Conservation (phyloP, 352 stramenopile species). For the Globisporangium viniferum region DNA sequence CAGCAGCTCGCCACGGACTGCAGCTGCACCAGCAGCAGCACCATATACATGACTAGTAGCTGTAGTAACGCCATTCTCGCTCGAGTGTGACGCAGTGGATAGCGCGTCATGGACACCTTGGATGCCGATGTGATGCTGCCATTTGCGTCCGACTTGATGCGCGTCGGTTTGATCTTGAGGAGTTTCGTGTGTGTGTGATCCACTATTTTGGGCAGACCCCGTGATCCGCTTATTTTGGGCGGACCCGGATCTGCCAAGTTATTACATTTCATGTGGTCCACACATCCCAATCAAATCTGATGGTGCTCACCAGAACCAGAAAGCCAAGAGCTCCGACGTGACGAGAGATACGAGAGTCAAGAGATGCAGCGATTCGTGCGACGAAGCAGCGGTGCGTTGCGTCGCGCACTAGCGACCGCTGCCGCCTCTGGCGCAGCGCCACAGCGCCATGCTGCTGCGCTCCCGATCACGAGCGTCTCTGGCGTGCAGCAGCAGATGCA, state of each 20-base stretch:
- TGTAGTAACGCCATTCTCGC: background rate
- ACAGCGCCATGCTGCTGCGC: background rate
- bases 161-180: background rate
- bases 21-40: conserved; percentile 15
- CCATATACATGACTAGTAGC: background rate
- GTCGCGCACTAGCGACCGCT: conserved; percentile 1
- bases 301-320: background rate
- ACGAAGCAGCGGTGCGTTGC: background rate
- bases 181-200: background rate
- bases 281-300: conserved; percentile 2
- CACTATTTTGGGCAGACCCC: background rate
- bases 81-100: background rate
- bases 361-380: conserved; percentile 13
- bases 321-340: background rate
- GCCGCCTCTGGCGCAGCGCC: background rate
- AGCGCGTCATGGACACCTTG: background rate
- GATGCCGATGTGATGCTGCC: background rate
- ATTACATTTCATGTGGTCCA: background rate
- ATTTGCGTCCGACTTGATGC: conserved; percentile 1
- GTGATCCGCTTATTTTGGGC: background rate
- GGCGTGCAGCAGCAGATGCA: background rate
- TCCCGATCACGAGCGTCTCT: background rate
- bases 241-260: background rate
- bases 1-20: conserved; percentile 34
- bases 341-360: background rate